Percentiles rank a stretch among this genome's conserved stretches.
Conservation (phyloP, 2,329 filamentous ascomycete species). For the Beauveria varroae region DNA sequence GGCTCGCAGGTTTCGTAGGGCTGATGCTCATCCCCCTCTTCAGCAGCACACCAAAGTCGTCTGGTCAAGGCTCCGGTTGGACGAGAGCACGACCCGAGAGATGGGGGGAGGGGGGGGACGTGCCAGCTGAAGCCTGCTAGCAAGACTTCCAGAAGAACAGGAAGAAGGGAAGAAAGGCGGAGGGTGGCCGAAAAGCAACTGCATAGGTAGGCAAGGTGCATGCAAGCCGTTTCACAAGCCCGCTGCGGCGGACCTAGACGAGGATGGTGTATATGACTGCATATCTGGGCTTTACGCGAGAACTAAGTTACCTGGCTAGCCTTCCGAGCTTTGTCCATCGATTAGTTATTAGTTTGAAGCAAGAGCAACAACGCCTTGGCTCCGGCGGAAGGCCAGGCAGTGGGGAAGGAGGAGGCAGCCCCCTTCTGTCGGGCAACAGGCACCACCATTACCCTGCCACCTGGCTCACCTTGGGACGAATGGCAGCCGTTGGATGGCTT, state of each 20-base stretch:
- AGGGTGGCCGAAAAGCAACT: not conserved
- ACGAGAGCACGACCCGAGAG: not conserved
- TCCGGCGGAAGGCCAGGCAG: not conserved
- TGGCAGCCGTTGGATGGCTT: constrained; percentile 3
- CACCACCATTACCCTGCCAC: constrained; percentile 2
- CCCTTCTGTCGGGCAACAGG: not conserved
- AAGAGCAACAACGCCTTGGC: not conserved
- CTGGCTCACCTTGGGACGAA: constrained; percentile 11
- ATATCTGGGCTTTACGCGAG: not conserved
- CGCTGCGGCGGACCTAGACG: not conserved
- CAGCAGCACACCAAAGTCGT: not conserved
- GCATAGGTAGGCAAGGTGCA: not conserved
- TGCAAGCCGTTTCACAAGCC: not conserved
- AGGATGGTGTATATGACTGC: not conserved
- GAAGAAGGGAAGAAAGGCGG: not conserved
- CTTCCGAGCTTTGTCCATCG: too few species aligned
- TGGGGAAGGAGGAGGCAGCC: too few species aligned
- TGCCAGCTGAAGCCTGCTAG: not conserved
- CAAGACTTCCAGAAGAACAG: not conserved
- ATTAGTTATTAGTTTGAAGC: too few species aligned
- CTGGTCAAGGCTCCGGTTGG: constrained; percentile 9
- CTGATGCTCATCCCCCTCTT: not conserved
- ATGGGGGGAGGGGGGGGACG: not conserved
- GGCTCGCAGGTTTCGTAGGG: constrained; percentile 6
- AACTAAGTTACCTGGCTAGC: too few species aligned